phyloP scores from a whole-genome alignment of 768 basidiomycete genomes.

The Calocybe cyanea region DNA sequence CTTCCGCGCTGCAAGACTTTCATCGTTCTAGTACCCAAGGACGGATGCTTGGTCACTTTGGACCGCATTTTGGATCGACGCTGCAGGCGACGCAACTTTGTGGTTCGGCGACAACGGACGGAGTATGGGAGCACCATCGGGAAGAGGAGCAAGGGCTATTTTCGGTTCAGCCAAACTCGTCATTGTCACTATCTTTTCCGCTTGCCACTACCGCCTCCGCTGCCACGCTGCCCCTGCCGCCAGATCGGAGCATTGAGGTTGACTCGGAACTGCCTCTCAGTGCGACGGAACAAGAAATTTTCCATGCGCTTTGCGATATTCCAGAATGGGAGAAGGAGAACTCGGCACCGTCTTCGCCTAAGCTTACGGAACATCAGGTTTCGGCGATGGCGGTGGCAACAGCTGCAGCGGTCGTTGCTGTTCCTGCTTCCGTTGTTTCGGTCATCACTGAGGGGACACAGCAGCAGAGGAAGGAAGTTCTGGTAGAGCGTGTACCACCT shows the following conservation, averaged over 20 bases:
- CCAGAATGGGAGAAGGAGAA: slow-evolving; percentile 51
- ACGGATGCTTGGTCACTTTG: slow-evolving; percentile 57
- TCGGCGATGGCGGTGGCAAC: not conserved
- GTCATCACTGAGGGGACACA: not conserved
- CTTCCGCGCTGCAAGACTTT: slow-evolving; percentile 56
- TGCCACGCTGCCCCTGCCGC: not conserved
- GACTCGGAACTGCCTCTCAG: slow-evolving; percentile 52
- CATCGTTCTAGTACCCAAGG: slow-evolving; percentile 43
- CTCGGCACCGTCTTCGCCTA: slow-evolving; percentile 12
- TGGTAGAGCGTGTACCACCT: not conserved
- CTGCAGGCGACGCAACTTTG: slow-evolving; percentile 34
- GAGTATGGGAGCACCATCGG: not conserved
- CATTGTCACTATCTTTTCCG: slow-evolving; percentile 5
- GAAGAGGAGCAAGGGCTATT: slow-evolving; percentile 4
- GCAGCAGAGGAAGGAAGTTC: not conserved
- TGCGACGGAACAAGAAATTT: slow-evolving; percentile 68
- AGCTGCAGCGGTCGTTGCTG: not conserved
- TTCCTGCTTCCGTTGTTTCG: not conserved
- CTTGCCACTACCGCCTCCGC: slow-evolving; percentile 6
- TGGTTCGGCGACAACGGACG: slow-evolving; percentile 8
- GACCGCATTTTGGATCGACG: slow-evolving; percentile 56
- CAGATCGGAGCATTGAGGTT: slow-evolving; percentile 18
- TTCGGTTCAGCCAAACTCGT: not conserved
- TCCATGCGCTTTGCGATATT: slow-evolving; percentile 57
- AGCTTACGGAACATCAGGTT: slow-evolving; percentile 12